A percentile compares a stretch with the other conserved stretches of the same genome.
Evolutionary conservation across 495 filamentous ascomycete species (phyloP).

Genomic region (Parachaetomium inaequale): DNA sequence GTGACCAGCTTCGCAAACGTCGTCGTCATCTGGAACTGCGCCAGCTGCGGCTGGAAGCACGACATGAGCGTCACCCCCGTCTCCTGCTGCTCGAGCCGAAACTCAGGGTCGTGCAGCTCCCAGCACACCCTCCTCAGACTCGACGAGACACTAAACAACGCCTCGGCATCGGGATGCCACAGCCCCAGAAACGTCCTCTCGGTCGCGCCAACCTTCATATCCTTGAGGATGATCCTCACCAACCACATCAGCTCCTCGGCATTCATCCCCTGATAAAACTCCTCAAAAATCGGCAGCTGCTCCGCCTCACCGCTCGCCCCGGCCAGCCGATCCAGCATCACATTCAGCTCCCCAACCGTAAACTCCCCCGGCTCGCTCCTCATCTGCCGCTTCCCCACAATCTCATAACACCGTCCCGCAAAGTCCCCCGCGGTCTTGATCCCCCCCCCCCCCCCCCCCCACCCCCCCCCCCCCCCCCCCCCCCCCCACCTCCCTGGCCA

Average conservation of each 20-base stretch:
- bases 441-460: constrained; percentile 60
- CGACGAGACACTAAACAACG: constrained; percentile 84
- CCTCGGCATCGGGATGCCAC: constrained; percentile 93
- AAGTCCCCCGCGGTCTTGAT: constrained; percentile 81
- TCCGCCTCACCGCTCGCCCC: constrained; percentile 71
- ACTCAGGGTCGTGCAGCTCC: constrained; percentile 77
- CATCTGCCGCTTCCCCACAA: constrained; percentile 81
- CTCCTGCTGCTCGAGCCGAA: constrained; percentile 72
- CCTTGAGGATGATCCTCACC: constrained; percentile 87
- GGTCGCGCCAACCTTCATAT: constrained; percentile 97
- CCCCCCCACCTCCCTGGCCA: constrained; percentile 52
- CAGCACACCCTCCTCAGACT: constrained; percentile 90
- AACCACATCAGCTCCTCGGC: constrained; percentile 92
- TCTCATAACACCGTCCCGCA: constrained; percentile 78
- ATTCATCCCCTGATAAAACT: constrained; percentile 89
- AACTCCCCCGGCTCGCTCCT: constrained; percentile 68
- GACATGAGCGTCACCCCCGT: constrained; percentile 80
- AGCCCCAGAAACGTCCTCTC: constrained; percentile 87
- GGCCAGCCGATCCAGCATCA: constrained; percentile 75
- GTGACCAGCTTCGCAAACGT: constrained; percentile 78
- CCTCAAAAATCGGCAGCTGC: constrained; percentile 71
- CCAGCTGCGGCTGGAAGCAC: constrained; percentile 95
- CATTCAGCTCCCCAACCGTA: constrained; percentile 86
- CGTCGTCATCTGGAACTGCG: constrained; percentile 83
- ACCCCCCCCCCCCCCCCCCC: constrained; percentile 52